phyloP scores from a whole-genome alignment of 495 filamentous ascomycete species.

The Penicillium bovifimosum region DNA sequence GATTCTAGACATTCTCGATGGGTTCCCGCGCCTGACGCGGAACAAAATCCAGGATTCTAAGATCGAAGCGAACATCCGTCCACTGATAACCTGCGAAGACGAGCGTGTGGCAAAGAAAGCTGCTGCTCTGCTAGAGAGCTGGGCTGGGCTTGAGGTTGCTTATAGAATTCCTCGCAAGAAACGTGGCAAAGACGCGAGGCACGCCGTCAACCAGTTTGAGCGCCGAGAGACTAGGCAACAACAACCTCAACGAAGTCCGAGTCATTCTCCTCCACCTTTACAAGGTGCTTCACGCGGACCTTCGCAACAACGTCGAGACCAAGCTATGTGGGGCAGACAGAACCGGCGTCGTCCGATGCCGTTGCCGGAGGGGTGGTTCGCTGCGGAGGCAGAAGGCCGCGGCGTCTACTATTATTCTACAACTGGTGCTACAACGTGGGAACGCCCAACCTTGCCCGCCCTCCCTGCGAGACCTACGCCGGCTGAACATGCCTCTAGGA shows the following conservation, averaged over 20 bases:
- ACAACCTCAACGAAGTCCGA: slow-evolving; percentile 51
- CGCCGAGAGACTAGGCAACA: slow-evolving; percentile 62
- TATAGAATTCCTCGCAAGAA: slow-evolving; percentile 91
- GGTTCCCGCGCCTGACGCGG: slow-evolving; percentile 82
- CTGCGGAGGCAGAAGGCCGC: slow-evolving; percentile 56
- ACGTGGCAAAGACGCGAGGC: slow-evolving; percentile 49
- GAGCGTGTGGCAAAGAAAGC: slow-evolving; percentile 68
- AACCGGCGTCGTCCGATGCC: slow-evolving; percentile 44
- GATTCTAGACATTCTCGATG: slow-evolving; percentile 82
- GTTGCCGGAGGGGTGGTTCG: slow-evolving; percentile 77
- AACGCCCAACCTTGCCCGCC: slow-evolving; percentile 62
- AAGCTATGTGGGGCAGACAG: slow-evolving; percentile 50
- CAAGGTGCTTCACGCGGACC: slow-evolving; percentile 49
- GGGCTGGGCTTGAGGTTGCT: slow-evolving; percentile 85
- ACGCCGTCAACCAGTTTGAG: slow-evolving; percentile 55
- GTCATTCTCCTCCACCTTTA: slow-evolving; percentile 47
- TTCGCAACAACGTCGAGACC: slow-evolving; percentile 52
- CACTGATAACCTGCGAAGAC: slow-evolving; percentile 61
- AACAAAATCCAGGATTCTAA: slow-evolving; percentile 98
- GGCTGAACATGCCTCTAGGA: slow-evolving; percentile 44
- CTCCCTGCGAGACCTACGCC: slow-evolving; percentile 46
- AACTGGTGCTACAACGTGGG: slow-evolving; percentile 72
- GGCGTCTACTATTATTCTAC: slow-evolving; percentile 76
- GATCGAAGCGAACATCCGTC: slow-evolving; percentile 78
- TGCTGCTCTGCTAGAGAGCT: slow-evolving; percentile 68